Base-by-base conservation (phyloP, 371 early-diverging fungal species). In the Mucor piriformis region DNA sequence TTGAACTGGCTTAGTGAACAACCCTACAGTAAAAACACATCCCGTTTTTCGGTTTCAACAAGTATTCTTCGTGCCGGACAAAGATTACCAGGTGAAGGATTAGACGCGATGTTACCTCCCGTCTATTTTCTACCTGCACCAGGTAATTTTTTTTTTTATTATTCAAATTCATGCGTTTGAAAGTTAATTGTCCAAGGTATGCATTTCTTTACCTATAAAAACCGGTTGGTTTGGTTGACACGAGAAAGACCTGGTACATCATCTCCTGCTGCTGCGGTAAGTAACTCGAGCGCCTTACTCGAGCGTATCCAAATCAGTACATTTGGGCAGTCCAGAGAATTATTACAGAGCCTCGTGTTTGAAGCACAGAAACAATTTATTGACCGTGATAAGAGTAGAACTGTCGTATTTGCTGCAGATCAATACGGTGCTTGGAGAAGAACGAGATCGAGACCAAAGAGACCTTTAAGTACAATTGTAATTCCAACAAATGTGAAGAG, bases 401-500 rank as follows among this genome's bases (percentile, higher is more conserved):
- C 88, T 1, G 81, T 85, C 10, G 83, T 89, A n/a, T 87, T 83
- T 68, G 81, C 85, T 15, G 90, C 87, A 13, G 77, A 74, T 70
- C 70, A 86, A 51, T 88, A 87, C 61, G 88, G 88, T 7, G 80
- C 79, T 24, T 89, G 90, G 90, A 58, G 79, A 38, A 63, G 79
- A 23, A 74, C 80, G 6, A 72, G 82, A 33, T 76, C 79, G 6
- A 67, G 84, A 4, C 83, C 82, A 0, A 77, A 77, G 21, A 77
- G 88, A 52, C 86, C 86, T 1, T 64, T 91, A 7, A 75, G 69
- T 18, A 85, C 86, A 0, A 87, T 91, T 59, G 87, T 91, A 0
- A 79, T 91, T 49, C 83, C 86, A 10, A 72, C 70, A 2, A 74
- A 74, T 42, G 71, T 85, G n/a, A 87, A 85, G 50, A 63, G 82